Evolutionary conservation across 1,284 basidiomycete species (phyloP).

Genomic region (Ustilago trichophora): DNA sequence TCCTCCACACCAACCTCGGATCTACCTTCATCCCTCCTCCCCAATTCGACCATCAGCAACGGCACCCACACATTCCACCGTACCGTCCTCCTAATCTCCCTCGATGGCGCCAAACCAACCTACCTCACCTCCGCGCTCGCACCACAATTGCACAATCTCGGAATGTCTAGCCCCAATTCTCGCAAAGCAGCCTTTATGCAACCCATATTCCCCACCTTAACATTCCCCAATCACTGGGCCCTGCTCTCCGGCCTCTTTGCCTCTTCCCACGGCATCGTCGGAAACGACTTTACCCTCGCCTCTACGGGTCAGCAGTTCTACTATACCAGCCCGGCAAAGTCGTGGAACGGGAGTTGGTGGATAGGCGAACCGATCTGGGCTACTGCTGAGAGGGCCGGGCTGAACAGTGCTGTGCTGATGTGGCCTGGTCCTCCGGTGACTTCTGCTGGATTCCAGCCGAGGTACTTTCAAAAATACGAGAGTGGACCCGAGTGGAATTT

Average conservation of each 20-base stretch:
- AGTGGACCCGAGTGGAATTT: conserved; percentile 45
- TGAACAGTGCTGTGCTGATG: conserved; percentile 43
- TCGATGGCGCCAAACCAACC: conserved; percentile 85
- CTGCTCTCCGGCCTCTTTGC: conserved; percentile 68
- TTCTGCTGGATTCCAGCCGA: background rate
- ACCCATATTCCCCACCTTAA: conserved; percentile 86
- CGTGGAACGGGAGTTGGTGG: conserved; percentile 52
- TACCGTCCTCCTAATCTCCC: conserved; percentile 83
- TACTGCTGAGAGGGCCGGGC: conserved; percentile 22
- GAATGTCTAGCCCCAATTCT: background rate
- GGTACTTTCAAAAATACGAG: conserved; percentile 50
- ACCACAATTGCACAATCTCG: conserved; percentile 72
- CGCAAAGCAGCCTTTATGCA: conserved; percentile 70
- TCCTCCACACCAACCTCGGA: background rate
- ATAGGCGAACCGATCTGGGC: conserved; percentile 50
- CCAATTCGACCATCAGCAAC: conserved; percentile 21
- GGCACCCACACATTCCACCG: conserved; percentile 60
- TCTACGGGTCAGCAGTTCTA: conserved; percentile 30
- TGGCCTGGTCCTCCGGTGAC: conserved; percentile 58
- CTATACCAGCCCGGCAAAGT: conserved; percentile 42
- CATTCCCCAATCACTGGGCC: conserved; percentile 73
- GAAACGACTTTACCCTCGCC: conserved; percentile 78
- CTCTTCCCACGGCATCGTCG: conserved; percentile 79
- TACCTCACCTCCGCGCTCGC: conserved; percentile 83
- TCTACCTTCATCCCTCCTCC: conserved; percentile 4